Conservation (phyloP, 768 basidiomycete species). For the Tylopilus vinaceipallidus region DNA sequence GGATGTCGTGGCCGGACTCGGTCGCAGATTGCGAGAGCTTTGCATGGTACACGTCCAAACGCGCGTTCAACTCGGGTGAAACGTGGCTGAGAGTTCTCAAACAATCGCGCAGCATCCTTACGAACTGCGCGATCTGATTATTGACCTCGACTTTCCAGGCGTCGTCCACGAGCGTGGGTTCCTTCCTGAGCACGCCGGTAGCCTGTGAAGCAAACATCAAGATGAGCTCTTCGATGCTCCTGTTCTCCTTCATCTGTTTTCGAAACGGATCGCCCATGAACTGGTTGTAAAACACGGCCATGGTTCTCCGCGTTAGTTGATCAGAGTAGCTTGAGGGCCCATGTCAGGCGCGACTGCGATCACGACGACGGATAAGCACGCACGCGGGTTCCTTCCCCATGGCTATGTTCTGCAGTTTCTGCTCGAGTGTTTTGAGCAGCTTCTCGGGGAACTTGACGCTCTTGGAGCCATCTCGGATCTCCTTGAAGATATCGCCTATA, state of each 20-base stretch:
- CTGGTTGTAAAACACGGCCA: conserved; percentile 91
- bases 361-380: conserved; percentile 34
- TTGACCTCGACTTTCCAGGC: conserved; percentile 94
- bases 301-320: conserved; percentile 82
- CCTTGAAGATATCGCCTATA: conserved; percentile 80
- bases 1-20: conserved; percentile 67
- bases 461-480: conserved; percentile 73
- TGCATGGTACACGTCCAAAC: conserved; percentile 80
- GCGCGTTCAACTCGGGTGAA: conserved; percentile 75
- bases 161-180: conserved; percentile 77
- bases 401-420: conserved; percentile 86
- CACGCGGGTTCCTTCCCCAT: conserved; percentile 91
- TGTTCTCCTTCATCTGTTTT: conserved; percentile 90
- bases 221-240: conserved; percentile 97
- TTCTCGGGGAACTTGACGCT: conserved; percentile 94
- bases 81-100: conserved; percentile 72
- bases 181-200: conserved; percentile 84
- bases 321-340: conserved; percentile 69
- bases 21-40: conserved; percentile 68
- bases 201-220: conserved; percentile 94
- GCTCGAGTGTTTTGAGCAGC: conserved; percentile 85
- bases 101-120: conserved; percentile 81
- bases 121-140: conserved; percentile 86
- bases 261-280: conserved; percentile 84
- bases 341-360: conserved; percentile 6